phyloP scores from a whole-genome alignment of 202 grass and related monocot species.

The Thinopyrum obtusiflorum region DNA sequence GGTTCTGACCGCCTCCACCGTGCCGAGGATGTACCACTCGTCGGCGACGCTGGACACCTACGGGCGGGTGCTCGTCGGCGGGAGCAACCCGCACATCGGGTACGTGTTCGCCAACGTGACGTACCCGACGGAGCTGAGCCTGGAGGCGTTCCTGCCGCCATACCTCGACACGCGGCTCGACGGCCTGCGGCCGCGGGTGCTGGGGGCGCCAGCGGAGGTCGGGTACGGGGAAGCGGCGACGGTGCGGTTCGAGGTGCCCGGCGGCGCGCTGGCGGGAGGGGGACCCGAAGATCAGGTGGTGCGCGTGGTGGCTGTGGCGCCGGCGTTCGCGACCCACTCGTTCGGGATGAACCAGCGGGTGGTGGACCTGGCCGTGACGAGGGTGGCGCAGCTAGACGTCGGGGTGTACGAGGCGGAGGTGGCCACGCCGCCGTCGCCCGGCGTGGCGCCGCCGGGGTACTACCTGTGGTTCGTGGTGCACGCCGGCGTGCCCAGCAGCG shows the following conservation, averaged over 20 bases:
- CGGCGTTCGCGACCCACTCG: constrained; percentile 71
- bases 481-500: constrained; percentile 60
- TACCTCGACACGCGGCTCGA: constrained; percentile 52
- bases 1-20: constrained; percentile 17
- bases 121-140: constrained; percentile 77
- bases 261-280: background rate
- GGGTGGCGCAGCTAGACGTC: constrained; percentile 24
- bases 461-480: constrained; percentile 88
- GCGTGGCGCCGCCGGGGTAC: constrained; percentile 68
- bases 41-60: constrained; percentile 60
- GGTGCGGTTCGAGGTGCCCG: constrained; percentile 42
- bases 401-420: constrained; percentile 49
- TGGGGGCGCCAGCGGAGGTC: constrained; percentile 37
- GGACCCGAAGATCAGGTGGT: constrained; percentile 7
- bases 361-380: constrained; percentile 44
- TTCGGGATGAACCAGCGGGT: constrained; percentile 86
- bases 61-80: constrained; percentile 68
- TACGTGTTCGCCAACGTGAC: constrained; percentile 64
- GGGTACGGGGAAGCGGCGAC: constrained; percentile 47
- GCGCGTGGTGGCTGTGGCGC: constrained; percentile 52
- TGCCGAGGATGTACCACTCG: constrained; percentile 82
- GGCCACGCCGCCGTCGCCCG: constrained; percentile 44
- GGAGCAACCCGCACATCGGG: constrained; percentile 77
- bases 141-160: constrained; percentile 74
- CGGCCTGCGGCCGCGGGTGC: constrained; percentile 31